Evolutionary conservation across 176 grass and related monocot species (phyloP), one percentile per base, ranked within the genome.

Genomic region (Aegilops speltoides): DNA sequence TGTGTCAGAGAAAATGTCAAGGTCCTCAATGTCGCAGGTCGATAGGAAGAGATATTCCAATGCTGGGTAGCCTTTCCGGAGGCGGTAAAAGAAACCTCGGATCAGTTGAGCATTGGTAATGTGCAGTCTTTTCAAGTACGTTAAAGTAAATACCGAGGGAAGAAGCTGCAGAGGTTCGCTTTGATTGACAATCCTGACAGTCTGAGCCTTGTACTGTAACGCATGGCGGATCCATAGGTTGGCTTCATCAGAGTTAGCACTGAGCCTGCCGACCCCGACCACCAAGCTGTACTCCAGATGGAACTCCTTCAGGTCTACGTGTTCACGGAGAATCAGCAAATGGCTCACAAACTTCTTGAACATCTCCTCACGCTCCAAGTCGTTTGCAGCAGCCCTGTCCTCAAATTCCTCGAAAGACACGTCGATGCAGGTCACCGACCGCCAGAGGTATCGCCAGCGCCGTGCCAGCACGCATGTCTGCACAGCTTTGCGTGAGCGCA

Each of bases 391-490:
- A 33, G 5, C 4, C 12, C 4, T 22, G 15, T 8, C 17, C 0
- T 59, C 1, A 11, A 83, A 83, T 14, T 83, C 73, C 1, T 1
- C 0, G 12, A 0, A 23, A 20, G 73, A 24, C 20, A 54, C 64
- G 73, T 69, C 24, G 72, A 88, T 33, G 79, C 13, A 5, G 4
- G 79, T 34, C 72, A 83, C 24, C 3, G 46, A 77, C 71, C 43
- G 70, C 86, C 79, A 76, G 25, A 88, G 86, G 80, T 70, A 1
- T 20, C 36, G 73, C 86, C 86, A 88, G 80, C 14, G 80, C 64
- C 12, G 50, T 7, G 73, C 33, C 64, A 83, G 32, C 41, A 85
- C 5, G 69, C 50, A 72, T 7, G 82, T 81, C 12, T 29, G 80
- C 57, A 79, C 38, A 0, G 50, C 62, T 6, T 48, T 1, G 48